phyloP scores from a whole-genome alignment of 192 early-diverging fungal species.

The Coemansia furcata region DNA sequence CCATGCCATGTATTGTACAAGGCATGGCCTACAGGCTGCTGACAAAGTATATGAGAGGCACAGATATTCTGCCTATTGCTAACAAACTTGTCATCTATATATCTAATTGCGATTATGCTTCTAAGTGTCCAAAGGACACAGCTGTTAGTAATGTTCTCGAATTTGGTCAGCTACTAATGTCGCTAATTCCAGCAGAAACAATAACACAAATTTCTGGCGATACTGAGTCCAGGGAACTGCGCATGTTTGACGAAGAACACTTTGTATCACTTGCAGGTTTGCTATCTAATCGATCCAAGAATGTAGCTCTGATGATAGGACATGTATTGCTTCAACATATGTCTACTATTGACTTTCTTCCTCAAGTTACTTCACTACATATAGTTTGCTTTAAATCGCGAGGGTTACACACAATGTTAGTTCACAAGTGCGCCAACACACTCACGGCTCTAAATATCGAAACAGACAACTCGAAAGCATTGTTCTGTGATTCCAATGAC shows the following conservation, averaged over 20 bases:
- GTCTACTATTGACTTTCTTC: neutral
- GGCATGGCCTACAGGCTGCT: neutral
- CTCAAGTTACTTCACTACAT: neutral
- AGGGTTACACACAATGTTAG: neutral
- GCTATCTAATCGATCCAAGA: neutral
- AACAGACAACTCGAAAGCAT: neutral
- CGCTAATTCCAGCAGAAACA: neutral
- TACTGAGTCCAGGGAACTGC: neutral
- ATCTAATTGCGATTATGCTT: neutral
- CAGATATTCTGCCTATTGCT: neutral
- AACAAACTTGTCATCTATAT: neutral
- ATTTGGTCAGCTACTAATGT: neutral
- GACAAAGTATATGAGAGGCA: neutral
- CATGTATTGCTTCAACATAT: no score
- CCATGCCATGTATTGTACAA: neutral
- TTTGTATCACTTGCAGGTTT: neutral
- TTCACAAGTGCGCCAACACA: neutral
- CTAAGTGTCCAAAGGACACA: neutral
- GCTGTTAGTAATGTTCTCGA: neutral
- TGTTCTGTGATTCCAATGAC: neutral
- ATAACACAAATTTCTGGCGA: neutral
- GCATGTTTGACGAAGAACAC: neutral
- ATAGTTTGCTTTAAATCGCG: neutral
- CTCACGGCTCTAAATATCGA: neutral
- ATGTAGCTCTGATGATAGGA: neutral